Evolutionary conservation across 2,329 filamentous ascomycete genomes (phyloP), one percentile per base, ranked within the genome.

Genomic region (Exophiala sp.): DNA sequence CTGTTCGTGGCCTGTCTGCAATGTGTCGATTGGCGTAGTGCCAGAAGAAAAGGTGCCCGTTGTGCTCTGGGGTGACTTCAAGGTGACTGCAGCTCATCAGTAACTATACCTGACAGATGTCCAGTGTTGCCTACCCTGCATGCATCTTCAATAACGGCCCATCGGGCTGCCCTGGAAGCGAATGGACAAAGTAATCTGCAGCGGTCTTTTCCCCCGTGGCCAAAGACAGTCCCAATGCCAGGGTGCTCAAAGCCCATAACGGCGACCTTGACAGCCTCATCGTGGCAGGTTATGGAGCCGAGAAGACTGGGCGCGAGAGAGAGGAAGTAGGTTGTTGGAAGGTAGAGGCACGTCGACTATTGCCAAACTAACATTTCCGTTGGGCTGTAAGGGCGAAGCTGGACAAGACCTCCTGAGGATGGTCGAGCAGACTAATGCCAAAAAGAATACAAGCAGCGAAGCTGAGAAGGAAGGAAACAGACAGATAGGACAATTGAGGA

Each of bases 41-140:
- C 93, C 93, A 98, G 75, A 98, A 98, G 76, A 97, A 98, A 14
- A 98, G 72, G 68, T 97, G 95, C 60, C 88, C 91, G 66, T 97
- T 88, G 66, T 85, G 80, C 59, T 88, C 83, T 16, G 85, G 80
- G 27, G 83, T 86, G 63, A 98, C 78, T 70, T 97, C 90, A 67
- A 98, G 85, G 72, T 98, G 93, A 47, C 89, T 95, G 65, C 21
- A 38, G 43, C 10, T 30, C 40, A 51, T 48, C 24, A 45, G 42
- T 21, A 41, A 27, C 8, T 22, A 21, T 35, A 27, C 46, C 35
- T 16, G 39, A 11, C 9, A 1, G 18, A 2, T 23, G 3, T 18
- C 27, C 40, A 46, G 22, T 38, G 18, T 23, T 29, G 37, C 70
- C 74, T 74, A 95, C 88, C 93, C 93, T 73, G 93, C 91, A 77